These are phyloP conservation scores for Suillus placidus DNA, from an alignment of 768 basidiomycete species.

Conservation along the genomic window DNA sequence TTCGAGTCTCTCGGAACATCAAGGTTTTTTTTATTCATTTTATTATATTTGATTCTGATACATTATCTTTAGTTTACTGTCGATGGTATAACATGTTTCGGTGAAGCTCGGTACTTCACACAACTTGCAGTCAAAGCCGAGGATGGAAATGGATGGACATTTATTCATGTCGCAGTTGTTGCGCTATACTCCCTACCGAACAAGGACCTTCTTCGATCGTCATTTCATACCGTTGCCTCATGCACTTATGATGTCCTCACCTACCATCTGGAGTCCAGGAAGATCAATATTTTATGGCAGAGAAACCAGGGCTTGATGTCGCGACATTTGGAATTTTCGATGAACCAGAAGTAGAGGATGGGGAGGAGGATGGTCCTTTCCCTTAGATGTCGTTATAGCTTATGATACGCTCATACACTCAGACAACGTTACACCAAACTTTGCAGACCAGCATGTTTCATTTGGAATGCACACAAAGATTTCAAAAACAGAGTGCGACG, in stretches of 20 bases:
- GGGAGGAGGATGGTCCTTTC: no score
- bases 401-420: no score
- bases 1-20: constrained; percentile 34
- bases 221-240: constrained; percentile 20
- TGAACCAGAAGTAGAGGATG: no score
- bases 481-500: no score
- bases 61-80: not conserved
- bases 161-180: constrained; percentile 21
- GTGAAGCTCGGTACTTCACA: constrained; percentile 20
- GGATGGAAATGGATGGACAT: not conserved
- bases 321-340: constrained; percentile 1
- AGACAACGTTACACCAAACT: no score
- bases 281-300: constrained; percentile 25
- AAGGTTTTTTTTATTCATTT: constrained; percentile 28
- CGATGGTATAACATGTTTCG: constrained; percentile 7
- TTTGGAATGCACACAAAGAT: no score
- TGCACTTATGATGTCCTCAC: constrained; percentile 20
- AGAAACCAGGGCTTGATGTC: constrained; percentile 28
- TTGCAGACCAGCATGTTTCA: no score
- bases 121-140: constrained; percentile 11
- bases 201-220: constrained; percentile 16
- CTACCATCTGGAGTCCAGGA: constrained; percentile 10
- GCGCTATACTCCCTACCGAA: constrained; percentile 25
- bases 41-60: no score
- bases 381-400: no score